Percentiles rank a stretch among this genome's conserved stretches.
phyloP scores from a whole-genome alignment of 257 asterid genomes.

The Petrea volubilis region DNA sequence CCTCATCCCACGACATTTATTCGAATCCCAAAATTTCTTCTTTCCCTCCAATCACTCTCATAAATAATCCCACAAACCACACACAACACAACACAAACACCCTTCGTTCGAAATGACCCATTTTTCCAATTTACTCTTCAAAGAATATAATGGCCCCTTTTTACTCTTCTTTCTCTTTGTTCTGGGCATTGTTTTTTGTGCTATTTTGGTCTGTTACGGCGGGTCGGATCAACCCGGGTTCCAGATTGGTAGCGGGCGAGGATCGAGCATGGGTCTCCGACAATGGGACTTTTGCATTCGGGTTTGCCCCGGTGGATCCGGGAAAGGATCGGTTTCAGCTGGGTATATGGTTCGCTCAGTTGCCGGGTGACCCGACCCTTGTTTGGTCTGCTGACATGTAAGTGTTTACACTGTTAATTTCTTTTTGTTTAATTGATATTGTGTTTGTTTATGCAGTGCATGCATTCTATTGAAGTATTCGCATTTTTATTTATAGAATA shows the following conservation, averaged over 20 bases:
- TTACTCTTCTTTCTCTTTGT: constrained; percentile 1
- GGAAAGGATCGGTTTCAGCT: constrained; percentile 45
- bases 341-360: constrained; percentile 76
- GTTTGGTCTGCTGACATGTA: constrained; percentile 85
- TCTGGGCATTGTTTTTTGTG: constrained; percentile 24
- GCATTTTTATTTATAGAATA: too few species aligned
- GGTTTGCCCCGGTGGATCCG: constrained; percentile 45
- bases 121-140: background rate
- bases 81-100: background rate
- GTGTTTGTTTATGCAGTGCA: background rate
- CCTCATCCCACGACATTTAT: constrained; percentile 28
- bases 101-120: background rate
- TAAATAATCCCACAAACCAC: constrained; percentile 26
- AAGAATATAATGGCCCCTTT: constrained; percentile 28
- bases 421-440: background rate
- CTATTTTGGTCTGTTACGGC: constrained; percentile 31
- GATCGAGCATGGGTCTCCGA: constrained; percentile 73
- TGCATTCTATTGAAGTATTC: background rate
- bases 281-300: constrained; percentile 81
- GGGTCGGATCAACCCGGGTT: constrained; percentile 52
- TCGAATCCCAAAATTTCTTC: constrained; percentile 28
- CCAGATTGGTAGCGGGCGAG: constrained; percentile 59
- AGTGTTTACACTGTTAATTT: constrained; percentile 26
- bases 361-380: constrained; percentile 70
- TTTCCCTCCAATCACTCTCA: constrained; percentile 29